Base-by-base conservation (phyloP, 257 asterid genomes). In the Nicotiana obtusifolia region DNA sequence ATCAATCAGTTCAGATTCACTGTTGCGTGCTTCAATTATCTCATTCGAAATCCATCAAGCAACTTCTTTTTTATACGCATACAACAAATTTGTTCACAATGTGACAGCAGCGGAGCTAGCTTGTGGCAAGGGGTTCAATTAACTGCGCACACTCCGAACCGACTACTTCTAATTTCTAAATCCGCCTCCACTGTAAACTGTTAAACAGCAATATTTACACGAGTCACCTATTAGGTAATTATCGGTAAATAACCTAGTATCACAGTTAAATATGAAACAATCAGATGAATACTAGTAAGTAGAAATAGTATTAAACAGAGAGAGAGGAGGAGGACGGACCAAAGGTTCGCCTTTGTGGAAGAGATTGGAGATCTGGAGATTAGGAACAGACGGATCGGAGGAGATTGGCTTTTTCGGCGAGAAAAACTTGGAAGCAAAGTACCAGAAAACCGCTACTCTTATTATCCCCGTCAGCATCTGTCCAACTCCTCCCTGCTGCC, bases 391-490 rank as follows among this genome's bases (percentile, higher is more conserved):
- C 68, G 97, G 89, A 80, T 71, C 81, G 78, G 87, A 81, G 62
- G 91, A 56, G 1, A 92, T 90, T 61, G 94, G 82, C 81, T 86
- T 89, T 82, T 96, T 94, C 4, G 99, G 94, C 5, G 93, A 91
- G 71, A 96, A 94, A 83, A 96, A 93, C 84, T 93, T 96, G 62
- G 99, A 96, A 0, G 96, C 97, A 78, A 96, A 93, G 90, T 94
- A 96, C 98, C 99, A 94, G 81, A 96, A 91, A n/a, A 96, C 97
- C 3, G 97, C 97, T 19, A 94, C 77, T 86, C 99, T 89, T 37
- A 96, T 91, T 47, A 96, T 84, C 10, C 98, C 99, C 1, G 97
- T 91, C 49, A 96, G 62, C 98, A 93, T 94, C 97, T 91, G 94
- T 24, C 97, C 96, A 13, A 87, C 28, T 4, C 98, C 99, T 22